A percentile compares a stretch with the other conserved stretches of the same genome.
Evolutionary conservation across 1,284 basidiomycete species (phyloP).

Genomic region (Marasmius tenuissimus): DNA sequence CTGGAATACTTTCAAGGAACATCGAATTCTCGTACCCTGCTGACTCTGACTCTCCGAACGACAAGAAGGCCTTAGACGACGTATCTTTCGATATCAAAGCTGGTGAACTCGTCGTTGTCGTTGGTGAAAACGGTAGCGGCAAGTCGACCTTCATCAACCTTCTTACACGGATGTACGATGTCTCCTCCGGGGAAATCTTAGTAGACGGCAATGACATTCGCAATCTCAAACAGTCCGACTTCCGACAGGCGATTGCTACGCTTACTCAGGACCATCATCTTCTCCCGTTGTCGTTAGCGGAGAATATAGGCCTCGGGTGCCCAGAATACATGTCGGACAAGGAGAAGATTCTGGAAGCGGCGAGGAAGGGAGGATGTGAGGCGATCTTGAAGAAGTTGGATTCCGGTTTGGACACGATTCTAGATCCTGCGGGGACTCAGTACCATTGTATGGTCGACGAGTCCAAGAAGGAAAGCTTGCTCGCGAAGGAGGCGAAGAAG

Average conservation of each 20-base stretch:
- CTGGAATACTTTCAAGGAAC: not conserved
- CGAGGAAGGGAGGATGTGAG: slow-evolving; percentile 36
- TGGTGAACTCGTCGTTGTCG: slow-evolving; percentile 36
- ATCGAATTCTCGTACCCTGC: slow-evolving; percentile 1
- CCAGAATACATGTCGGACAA: slow-evolving; percentile 26
- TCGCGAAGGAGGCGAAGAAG: slow-evolving; percentile 32
- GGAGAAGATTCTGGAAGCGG: slow-evolving; percentile 32
- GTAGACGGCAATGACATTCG: slow-evolving; percentile 38
- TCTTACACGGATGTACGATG: no score
- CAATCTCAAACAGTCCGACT: slow-evolving; percentile 31
- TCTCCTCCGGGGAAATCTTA: slow-evolving; percentile 36
- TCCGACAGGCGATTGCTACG: slow-evolving; percentile 37
- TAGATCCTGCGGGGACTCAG: slow-evolving; percentile 31
- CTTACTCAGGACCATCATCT: slow-evolving; percentile 45
- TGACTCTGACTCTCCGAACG: not conserved
- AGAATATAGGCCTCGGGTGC: slow-evolving; percentile 48
- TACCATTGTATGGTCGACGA: slow-evolving; percentile 31
- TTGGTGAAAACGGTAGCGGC: slow-evolving; percentile 43
- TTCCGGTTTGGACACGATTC: slow-evolving; percentile 25
- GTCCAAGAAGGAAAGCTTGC: slow-evolving; percentile 26
- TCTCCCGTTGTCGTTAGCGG: slow-evolving; percentile 41
- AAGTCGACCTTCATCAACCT: slow-evolving; percentile 45
- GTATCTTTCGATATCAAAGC: slow-evolving; percentile 2
- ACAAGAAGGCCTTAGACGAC: slow-evolving; percentile 1
- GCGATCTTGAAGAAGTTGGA: slow-evolving; percentile 31